Evolutionary conservation across 2,329 filamentous ascomycete genomes (phyloP).

Genomic region (Penicillium psychrosexuale): DNA sequence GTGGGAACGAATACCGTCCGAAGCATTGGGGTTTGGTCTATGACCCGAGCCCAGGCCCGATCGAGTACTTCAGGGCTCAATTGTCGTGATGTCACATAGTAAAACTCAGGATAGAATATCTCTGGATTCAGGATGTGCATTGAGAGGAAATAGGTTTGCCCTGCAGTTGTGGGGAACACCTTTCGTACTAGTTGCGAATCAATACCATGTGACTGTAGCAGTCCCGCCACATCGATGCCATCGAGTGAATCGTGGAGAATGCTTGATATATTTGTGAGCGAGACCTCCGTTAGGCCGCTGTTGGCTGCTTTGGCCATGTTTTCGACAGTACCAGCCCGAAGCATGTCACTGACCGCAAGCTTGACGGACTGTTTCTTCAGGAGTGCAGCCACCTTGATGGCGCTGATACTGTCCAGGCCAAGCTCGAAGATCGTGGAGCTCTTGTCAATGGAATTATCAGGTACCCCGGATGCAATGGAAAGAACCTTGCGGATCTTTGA

Average conservation of each 20-base stretch:
- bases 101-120: constrained; percentile 73
- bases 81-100: constrained; percentile 51
- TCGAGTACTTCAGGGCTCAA: constrained; percentile 46
- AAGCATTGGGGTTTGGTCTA: constrained; percentile 59
- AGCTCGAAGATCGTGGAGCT: constrained; percentile 73
- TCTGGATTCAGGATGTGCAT: constrained; percentile 61
- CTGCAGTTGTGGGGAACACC: constrained; percentile 67
- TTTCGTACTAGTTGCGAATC: constrained; percentile 49
- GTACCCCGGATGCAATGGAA: constrained; percentile 58
- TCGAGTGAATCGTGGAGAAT: constrained; percentile 32
- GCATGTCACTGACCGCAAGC: constrained; percentile 67
- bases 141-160: constrained; percentile 77
- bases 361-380: constrained; percentile 61
- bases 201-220: constrained; percentile 47
- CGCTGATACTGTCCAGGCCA: constrained; percentile 86
- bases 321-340: constrained; percentile 62
- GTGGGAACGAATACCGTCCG: constrained; percentile 65
- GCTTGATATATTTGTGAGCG: constrained; percentile 16
- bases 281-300: constrained; percentile 11
- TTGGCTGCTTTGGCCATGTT: constrained; percentile 55
- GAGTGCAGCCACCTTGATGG: constrained; percentile 75
- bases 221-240: constrained; percentile 36
- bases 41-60: constrained; percentile 60
- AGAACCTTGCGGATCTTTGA: constrained; percentile 47
- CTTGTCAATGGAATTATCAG: constrained; percentile 56